Evolutionary conservation across 2,329 filamentous ascomycete genomes (phyloP), one percentile per base, ranked within the genome.

Genomic region (Aspergillus japonicus): DNA sequence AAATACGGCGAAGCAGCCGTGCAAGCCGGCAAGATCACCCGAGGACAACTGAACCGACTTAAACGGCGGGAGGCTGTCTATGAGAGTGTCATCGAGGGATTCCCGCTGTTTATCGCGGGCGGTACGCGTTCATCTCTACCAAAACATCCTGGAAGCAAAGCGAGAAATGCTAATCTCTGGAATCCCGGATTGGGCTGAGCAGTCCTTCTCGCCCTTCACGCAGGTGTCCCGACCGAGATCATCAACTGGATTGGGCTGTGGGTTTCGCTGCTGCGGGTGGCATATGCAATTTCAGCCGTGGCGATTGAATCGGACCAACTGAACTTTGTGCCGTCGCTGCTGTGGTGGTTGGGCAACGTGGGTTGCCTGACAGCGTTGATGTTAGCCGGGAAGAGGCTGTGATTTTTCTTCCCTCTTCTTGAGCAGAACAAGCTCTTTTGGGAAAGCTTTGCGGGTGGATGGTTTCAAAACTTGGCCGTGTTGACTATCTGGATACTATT

Each of bases 291-390:
- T 6, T 64, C 67, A 8, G 79, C 80, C 62, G 58, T 72, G 10
- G 57, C 72, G 6, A 73, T 75, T 6, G 73, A 75, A 44, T 69
- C 68, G 23, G 58, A 61, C 16, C 47, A 47, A 12, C 55, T 70
- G 59, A 76, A 73, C 52, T 72, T 69, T 51, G 21, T 77, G 14
- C 69, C 77, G 51, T 77, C 74, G 10, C 58, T 73, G 50, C 60
- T 68, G 14, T 79, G 76, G 74, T 79, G 73, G 75, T 69, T 68
- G 11, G 69, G 73, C 12, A 79, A 77, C 62, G 63, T 75, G 5
- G 69, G 72, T 59, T 79, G 76, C 54, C 67, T 78, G 42, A 71
- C 72, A 48, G 70, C 71, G 57, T 60, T 79, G 47, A 73, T 73
- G 68, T 48, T 70, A 51, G 75, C 73, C 14, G 73, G 71, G 14